Conservation (phyloP, 2,329 filamentous ascomycete species). For the Aspergillus novofumigatus region DNA sequence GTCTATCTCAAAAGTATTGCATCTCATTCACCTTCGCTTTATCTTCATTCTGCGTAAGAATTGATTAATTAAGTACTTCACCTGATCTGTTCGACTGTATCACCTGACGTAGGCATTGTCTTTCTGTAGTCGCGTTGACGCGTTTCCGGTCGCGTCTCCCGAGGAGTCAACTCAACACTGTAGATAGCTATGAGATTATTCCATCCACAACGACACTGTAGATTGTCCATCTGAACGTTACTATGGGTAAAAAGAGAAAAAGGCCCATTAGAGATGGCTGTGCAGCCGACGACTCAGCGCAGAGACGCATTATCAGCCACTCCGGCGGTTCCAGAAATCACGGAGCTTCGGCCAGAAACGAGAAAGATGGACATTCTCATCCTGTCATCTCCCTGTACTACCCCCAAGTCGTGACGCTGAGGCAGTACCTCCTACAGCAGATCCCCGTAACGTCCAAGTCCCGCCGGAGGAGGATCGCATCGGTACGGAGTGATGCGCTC, state of each 20-base stretch:
- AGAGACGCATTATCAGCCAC: slow-evolving; percentile 23
- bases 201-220: neutral
- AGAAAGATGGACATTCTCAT: slow-evolving; percentile 38
- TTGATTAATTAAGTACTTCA: neutral
- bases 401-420: slow-evolving; percentile 59
- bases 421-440: slow-evolving; percentile 63
- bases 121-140: neutral
- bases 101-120: neutral
- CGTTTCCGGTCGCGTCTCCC: neutral
- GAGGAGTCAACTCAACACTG: neutral
- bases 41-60: neutral
- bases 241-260: slow-evolving; percentile 43
- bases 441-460: slow-evolving; percentile 63
- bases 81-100: neutral
- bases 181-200: neutral
- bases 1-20: neutral
- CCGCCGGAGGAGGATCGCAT: slow-evolving; percentile 44
- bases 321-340: slow-evolving; percentile 15
- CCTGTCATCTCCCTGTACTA: slow-evolving; percentile 68
- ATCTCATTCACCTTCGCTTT: neutral
- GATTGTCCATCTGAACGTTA: neutral
- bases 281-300: slow-evolving; percentile 13
- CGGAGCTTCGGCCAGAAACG: slow-evolving; percentile 6
- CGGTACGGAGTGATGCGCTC: slow-evolving; percentile 22
- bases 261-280: slow-evolving; percentile 27